Evolutionary conservation across 164 flowering plant genomes (phyloP).

Genomic region (Aristolochia contorta): DNA sequence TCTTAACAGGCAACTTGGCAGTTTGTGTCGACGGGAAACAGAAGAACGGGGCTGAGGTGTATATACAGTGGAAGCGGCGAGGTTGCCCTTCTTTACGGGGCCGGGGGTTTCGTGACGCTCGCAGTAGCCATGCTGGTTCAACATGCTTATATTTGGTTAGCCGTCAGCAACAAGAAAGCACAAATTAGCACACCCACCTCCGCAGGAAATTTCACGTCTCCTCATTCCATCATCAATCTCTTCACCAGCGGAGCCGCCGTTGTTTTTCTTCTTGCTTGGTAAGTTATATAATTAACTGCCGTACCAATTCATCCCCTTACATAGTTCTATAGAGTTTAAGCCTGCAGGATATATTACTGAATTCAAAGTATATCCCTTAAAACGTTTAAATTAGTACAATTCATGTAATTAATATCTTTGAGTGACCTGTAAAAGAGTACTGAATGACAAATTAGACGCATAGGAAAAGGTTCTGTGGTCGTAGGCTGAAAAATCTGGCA

Average conservation of each 20-base stretch:
- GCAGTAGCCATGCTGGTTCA: neutral
- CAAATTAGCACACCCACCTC: neutral
- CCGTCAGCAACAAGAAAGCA: neutral
- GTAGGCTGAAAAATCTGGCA: no score
- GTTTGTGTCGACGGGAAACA: neutral
- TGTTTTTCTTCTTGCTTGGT: constrained; percentile 1
- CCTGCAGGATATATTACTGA: no score
- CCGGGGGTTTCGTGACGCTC: neutral
- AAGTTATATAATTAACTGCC: neutral
- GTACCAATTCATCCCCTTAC: neutral
- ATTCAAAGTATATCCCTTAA: no score
- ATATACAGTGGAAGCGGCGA: constrained; percentile 1
- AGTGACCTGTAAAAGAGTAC: no score
- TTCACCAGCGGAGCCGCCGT: neutral
- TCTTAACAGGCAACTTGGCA: neutral
- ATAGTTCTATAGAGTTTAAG: no score
- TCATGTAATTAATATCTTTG: no score
- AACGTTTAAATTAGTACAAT: no score
- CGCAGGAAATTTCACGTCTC: neutral
- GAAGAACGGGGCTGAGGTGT: neutral
- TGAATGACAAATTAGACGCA: no score
- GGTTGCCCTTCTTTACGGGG: neutral
- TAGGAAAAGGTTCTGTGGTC: no score
- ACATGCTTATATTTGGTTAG: constrained; percentile 1
- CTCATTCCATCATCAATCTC: neutral